Evolutionary conservation across 2,329 filamentous ascomycete species (phyloP).

Genomic region (Aureobasidium subglaciale): DNA sequence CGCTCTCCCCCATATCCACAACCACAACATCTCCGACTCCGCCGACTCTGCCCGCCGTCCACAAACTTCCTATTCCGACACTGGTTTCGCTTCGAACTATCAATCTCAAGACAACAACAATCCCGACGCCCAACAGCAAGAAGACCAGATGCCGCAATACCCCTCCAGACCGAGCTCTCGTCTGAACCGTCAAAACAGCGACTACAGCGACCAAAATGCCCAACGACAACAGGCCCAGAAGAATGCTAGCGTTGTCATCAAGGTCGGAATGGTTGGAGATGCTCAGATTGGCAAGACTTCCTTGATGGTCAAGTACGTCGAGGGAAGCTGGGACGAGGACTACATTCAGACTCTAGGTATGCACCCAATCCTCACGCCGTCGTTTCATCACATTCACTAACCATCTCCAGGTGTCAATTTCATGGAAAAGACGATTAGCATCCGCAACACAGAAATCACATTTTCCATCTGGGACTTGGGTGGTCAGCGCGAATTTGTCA

Average conservation of each 20-base stretch:
- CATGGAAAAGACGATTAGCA: slow-evolving; percentile 99
- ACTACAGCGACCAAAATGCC: slow-evolving; percentile 28
- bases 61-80: slow-evolving; percentile 49
- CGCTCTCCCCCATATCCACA: slow-evolving; percentile 33
- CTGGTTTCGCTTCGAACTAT: slow-evolving; percentile 38
- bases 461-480: slow-evolving; percentile 99
- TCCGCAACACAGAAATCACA: slow-evolving; percentile 98
- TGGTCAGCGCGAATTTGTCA: slow-evolving; percentile 97
- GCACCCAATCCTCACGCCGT: slow-evolving; percentile 18
- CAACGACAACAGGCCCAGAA: slow-evolving; percentile 39
- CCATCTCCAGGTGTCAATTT: slow-evolving; percentile 76
- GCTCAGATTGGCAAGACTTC: slow-evolving; percentile 99
- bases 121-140: slow-evolving; percentile 30
- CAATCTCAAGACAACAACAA: slow-evolving; percentile 37
- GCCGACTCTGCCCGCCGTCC: slow-evolving; percentile 40
- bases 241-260: slow-evolving; percentile 78
- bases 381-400: not conserved
- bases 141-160: slow-evolving; percentile 22
- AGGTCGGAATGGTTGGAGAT: slow-evolving; percentile 98
- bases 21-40: slow-evolving; percentile 36
- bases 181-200: slow-evolving; percentile 18
- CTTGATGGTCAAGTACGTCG: slow-evolving; percentile 98
- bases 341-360: slow-evolving; percentile 93
- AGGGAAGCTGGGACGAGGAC: slow-evolving; percentile 98
- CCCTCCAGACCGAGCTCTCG: slow-evolving; percentile 34